phyloP scores from a whole-genome alignment of 2,329 filamentous ascomycete species.

The Alternaria sp. region DNA sequence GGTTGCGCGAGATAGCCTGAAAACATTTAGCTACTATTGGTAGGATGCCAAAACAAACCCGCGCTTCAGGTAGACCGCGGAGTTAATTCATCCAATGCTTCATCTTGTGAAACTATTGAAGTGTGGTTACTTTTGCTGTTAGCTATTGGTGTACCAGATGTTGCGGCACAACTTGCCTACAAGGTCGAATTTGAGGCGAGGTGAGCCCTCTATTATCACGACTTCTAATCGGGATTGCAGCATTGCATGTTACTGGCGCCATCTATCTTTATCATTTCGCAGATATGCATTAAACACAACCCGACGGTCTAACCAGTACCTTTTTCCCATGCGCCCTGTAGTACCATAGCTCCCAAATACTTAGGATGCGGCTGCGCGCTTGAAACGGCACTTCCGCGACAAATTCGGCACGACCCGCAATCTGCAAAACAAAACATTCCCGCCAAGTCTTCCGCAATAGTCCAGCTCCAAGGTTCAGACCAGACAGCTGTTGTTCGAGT shows the following conservation, averaged over 20 bases:
- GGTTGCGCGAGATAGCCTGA: background rate
- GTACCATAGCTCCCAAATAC: background rate
- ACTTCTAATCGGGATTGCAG: background rate
- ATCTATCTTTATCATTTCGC: no score
- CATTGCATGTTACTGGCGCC: background rate
- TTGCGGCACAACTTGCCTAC: background rate
- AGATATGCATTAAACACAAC: background rate
- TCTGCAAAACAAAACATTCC: background rate
- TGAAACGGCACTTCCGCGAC: background rate
- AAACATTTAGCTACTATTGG: background rate
- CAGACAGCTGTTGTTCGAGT: background rate
- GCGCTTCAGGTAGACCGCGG: background rate
- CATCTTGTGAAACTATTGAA: background rate
- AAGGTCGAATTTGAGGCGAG: background rate
- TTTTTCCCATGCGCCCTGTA: background rate
- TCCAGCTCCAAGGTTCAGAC: background rate
- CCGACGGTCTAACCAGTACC: background rate
- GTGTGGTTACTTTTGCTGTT: background rate
- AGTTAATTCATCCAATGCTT: background rate
- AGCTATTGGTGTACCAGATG: background rate
- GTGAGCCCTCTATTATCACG: background rate
- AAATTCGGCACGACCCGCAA: background rate
- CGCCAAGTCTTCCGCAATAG: background rate
- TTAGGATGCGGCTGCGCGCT: background rate
- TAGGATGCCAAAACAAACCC: background rate